Conservation (phyloP, 352 stramenopile genomes). For the Phytophthora kernoviae region DNA sequence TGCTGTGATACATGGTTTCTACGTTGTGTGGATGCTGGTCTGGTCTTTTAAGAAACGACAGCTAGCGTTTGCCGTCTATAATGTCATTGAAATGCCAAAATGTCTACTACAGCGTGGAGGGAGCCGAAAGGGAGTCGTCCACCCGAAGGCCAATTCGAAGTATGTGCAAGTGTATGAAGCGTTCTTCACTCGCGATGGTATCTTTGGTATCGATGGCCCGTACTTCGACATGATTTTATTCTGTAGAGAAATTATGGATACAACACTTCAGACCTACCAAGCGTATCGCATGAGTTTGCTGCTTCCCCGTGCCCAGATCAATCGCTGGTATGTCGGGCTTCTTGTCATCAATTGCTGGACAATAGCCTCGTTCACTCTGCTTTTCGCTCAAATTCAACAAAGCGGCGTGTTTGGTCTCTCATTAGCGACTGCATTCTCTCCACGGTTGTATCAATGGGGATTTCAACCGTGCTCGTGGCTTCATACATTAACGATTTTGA, state of each 20-base stretch:
- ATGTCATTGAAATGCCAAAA: conserved; percentile 2
- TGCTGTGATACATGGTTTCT: conserved; percentile 5
- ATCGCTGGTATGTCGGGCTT: conserved; percentile 25
- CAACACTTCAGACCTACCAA: conserved; percentile 25
- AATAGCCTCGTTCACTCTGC: conserved; percentile 20
- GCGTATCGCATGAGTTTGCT: conserved; percentile 31
- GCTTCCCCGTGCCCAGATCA: conserved; percentile 20
- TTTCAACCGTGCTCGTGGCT: conserved; percentile 13
- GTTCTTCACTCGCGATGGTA: conserved; percentile 11
- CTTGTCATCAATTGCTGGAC: conserved; percentile 36
- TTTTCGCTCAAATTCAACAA: conserved; percentile 9
- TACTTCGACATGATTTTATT: conserved; percentile 33
- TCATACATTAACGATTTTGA: conserved; percentile 24
- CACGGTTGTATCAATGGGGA: conserved; percentile 23
- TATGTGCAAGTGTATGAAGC: conserved; percentile 6
- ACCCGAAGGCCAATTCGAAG: neutral
- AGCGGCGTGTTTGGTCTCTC: conserved; percentile 13
- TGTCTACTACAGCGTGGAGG: neutral
- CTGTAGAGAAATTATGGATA: conserved; percentile 21
- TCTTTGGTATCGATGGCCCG: conserved; percentile 26
- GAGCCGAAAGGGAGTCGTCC: neutral
- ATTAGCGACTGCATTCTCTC: conserved; percentile 25
- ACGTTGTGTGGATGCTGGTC: conserved; percentile 21
- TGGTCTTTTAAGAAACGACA: conserved; percentile 28
- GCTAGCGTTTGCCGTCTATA: conserved; percentile 22